Base-by-base conservation (phyloP, 108 stramenopile genomes). In the Nannochloropsis oceanica region DNA sequence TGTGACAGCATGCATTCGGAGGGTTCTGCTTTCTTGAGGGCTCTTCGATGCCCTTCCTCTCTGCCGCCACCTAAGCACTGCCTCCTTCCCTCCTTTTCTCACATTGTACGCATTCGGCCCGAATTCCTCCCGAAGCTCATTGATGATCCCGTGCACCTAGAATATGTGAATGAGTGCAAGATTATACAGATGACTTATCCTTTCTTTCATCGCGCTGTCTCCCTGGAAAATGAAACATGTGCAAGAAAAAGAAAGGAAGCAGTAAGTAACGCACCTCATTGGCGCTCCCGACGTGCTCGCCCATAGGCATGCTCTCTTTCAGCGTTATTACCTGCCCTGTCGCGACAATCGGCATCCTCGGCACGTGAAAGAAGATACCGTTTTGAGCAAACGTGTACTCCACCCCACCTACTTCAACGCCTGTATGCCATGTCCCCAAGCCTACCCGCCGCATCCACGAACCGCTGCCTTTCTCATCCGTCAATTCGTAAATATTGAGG, bases 321-420 rank as follows among this genome's bases (percentile, higher is more conserved):
- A 44, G 27, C 20, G 42, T 84, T 81, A 84, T 84, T 25, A 59
- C 84, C 50, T 73, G n/a, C 84, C 80, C 26, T 18, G 42, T 80
- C 43, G 84, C 81, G 11, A 25, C 87, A 13, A 25, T 81, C 12
- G 81, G 44, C 50, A n/a, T 84, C 34, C 50, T 80, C 46, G 84
- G 84, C 0, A 80, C 79, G 50, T 84, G 84, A 27, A 81, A 80
- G 3, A 44, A 27, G 13, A 88, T 27, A 13, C 88, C 88, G 10
- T 81, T 84, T 59, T 88, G 80, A 82, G 84, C 82, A 79, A 88
- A 88, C n/a, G 88, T 85, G 82, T 88, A 88, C 44, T 88, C 88
- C 8, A 82, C 82, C 14, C 88, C 88, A 43, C 79, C 82, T 1
- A 88, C 80, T 25, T 26, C 80, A 22, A 27, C 80, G 80, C 80